Conservation (phyloP, 208 protist genomes). For the Trypanosoma mega region DNA sequence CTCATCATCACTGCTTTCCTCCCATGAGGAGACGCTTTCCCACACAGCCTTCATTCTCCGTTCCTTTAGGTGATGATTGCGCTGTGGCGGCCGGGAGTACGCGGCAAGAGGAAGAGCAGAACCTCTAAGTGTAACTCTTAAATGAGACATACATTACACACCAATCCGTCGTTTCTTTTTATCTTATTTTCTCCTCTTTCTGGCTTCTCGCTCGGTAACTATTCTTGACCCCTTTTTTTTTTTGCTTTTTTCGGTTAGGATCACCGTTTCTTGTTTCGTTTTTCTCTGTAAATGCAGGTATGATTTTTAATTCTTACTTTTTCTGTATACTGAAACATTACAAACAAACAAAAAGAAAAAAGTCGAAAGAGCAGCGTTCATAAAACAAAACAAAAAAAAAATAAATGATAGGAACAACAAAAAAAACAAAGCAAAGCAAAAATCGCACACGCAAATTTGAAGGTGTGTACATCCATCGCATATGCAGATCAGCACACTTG, state of each 20-base stretch:
- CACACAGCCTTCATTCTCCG: neutral
- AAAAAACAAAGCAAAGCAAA: constrained; percentile 1
- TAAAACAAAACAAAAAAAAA: too few species aligned
- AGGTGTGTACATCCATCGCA: too few species aligned
- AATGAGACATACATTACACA: constrained; percentile 10
- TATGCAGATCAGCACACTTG: too few species aligned
- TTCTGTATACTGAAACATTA: neutral
- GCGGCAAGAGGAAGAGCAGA: constrained; percentile 2
- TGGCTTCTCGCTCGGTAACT: too few species aligned
- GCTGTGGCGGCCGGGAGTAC: neutral
- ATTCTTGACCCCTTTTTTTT: too few species aligned
- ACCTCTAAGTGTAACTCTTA: neutral
- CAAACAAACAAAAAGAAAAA: constrained; percentile 12
- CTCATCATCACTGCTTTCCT: neutral
- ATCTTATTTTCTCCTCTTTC: neutral
- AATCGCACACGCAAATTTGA: neutral
- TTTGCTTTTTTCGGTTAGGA: too few species aligned
- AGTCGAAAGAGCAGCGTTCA: too few species aligned
- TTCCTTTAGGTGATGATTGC: neutral
- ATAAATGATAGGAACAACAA: neutral
- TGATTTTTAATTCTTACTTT: too few species aligned
- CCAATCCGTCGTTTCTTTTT: neutral
- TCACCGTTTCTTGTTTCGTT: too few species aligned
- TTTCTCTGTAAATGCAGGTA: too few species aligned
- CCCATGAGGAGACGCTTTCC: constrained; percentile 29